Evolutionary conservation across 805 yeast species (phyloP).

Genomic region (Candida schatavii): DNA sequence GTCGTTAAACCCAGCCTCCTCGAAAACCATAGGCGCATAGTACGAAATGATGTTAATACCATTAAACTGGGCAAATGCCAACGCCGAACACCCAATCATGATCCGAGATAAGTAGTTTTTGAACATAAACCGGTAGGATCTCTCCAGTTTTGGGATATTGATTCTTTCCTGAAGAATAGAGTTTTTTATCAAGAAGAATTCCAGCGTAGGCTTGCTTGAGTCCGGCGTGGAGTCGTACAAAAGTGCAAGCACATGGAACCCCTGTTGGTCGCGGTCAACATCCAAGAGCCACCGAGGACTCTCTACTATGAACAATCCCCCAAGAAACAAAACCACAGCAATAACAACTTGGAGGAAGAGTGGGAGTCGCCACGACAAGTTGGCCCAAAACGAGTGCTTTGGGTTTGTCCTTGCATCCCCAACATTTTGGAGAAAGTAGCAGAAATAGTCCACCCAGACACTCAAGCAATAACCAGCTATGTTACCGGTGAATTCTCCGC

Average conservation of each 20-base stretch:
- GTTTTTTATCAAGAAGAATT: constrained; percentile 47
- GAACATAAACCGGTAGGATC: constrained; percentile 43
- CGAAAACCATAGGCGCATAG: constrained; percentile 57
- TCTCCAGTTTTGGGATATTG: constrained; percentile 34
- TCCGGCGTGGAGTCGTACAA: constrained; percentile 29
- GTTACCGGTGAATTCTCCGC: constrained; percentile 87
- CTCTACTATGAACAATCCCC: constrained; percentile 79
- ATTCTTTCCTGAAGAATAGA: constrained; percentile 39
- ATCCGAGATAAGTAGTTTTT: constrained; percentile 34
- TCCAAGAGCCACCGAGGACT: constrained; percentile 89
- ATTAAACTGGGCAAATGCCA: constrained; percentile 45
- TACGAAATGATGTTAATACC: constrained; percentile 60
- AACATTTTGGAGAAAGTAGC: constrained; percentile 60
- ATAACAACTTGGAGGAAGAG: constrained; percentile 71
- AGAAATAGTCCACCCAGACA: constrained; percentile 83
- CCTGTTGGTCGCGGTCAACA: constrained; percentile 66
- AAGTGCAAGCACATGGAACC: constrained; percentile 33
- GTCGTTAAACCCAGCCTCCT: constrained; percentile 43
- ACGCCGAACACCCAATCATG: constrained; percentile 39
- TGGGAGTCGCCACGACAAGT: constrained; percentile 74
- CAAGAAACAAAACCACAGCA: constrained; percentile 64
- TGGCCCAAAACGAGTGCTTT: constrained; percentile 30
- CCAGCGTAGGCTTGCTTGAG: constrained; percentile 33
- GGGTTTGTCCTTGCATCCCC: constrained; percentile 38
- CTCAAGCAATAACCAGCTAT: constrained; percentile 76